phyloP scores from a whole-genome alignment of 805 yeast genomes.

The Candida bentonensis region DNA sequence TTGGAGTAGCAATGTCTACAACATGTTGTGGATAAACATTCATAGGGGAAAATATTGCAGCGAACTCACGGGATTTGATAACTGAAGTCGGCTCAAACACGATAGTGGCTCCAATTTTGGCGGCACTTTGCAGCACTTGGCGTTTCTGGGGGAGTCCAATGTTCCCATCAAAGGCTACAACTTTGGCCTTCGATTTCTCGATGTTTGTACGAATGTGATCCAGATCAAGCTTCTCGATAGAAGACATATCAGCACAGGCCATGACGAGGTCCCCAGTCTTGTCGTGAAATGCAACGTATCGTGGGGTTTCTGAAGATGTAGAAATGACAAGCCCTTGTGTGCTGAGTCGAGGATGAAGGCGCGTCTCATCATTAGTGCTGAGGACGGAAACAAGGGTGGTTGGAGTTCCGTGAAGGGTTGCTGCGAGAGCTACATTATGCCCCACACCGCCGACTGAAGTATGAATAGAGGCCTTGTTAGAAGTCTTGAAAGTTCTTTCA shows the following conservation, averaged over 20 bases:
- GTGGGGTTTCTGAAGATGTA: conserved; percentile 36
- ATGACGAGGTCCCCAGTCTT: conserved; percentile 46
- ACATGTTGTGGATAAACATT: conserved; percentile 35
- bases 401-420: conserved; percentile 23
- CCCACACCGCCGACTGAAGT: conserved; percentile 77
- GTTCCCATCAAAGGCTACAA: conserved; percentile 57
- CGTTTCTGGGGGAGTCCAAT: conserved; percentile 31
- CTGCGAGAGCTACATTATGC: conserved; percentile 59
- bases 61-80: conserved; percentile 41
- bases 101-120: conserved; percentile 18
- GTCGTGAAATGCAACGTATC: conserved; percentile 59
- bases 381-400: conserved; percentile 42
- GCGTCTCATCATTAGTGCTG: conserved; percentile 35
- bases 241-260: conserved; percentile 80
- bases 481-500: conserved; percentile 29
- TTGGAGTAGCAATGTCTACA: conserved; percentile 49
- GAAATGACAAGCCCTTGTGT: conserved; percentile 27
- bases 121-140: conserved; percentile 22
- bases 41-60: conserved; percentile 15
- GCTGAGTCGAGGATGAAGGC: conserved; percentile 15
- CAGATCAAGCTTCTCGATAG: conserved; percentile 36
- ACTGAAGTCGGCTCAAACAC: conserved; percentile 70
- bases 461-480: conserved; percentile 52
- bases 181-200: conserved; percentile 28
- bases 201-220: conserved; percentile 32